Evolutionary conservation across 192 early-diverging fungal species (phyloP).

Genomic region (Phycomyces nitens): DNA sequence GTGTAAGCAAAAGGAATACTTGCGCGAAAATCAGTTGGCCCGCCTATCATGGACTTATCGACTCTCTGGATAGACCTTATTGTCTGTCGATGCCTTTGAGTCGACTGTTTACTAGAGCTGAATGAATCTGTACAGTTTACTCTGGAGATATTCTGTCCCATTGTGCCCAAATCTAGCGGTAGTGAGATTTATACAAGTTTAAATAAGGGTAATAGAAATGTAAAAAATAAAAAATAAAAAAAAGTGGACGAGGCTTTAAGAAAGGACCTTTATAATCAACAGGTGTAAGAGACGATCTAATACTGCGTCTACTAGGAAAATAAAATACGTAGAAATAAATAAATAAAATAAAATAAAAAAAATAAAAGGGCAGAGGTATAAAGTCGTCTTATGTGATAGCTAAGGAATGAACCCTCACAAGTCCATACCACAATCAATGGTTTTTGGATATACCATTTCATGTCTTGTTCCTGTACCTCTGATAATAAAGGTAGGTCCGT

Average conservation of each 20-base stretch:
- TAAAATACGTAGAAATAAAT: background rate
- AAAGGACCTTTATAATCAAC: conserved; percentile 5
- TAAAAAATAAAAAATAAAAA: conserved; percentile 7
- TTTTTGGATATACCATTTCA: no score
- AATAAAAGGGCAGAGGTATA: background rate
- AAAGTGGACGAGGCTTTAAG: background rate
- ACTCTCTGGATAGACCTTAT: background rate
- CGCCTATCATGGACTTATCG: conserved; percentile 12
- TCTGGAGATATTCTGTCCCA: conserved; percentile 17
- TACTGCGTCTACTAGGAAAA: background rate
- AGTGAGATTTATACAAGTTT: no score
- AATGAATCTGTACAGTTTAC: conserved; percentile 10
- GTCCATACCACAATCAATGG: background rate
- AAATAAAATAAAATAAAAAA: background rate
- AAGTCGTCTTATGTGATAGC: background rate
- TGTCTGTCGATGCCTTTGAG: background rate
- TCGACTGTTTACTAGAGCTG: background rate
- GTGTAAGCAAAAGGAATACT: background rate
- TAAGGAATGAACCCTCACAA: background rate
- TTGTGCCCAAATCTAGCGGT: background rate
- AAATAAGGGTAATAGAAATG: no score
- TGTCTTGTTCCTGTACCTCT: no score
- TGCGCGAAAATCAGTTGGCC: conserved; percentile 18
- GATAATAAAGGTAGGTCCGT: no score
- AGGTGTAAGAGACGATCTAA: background rate